Conservation (phyloP, 1,284 basidiomycete species). For the Cerioporus squamosus region DNA sequence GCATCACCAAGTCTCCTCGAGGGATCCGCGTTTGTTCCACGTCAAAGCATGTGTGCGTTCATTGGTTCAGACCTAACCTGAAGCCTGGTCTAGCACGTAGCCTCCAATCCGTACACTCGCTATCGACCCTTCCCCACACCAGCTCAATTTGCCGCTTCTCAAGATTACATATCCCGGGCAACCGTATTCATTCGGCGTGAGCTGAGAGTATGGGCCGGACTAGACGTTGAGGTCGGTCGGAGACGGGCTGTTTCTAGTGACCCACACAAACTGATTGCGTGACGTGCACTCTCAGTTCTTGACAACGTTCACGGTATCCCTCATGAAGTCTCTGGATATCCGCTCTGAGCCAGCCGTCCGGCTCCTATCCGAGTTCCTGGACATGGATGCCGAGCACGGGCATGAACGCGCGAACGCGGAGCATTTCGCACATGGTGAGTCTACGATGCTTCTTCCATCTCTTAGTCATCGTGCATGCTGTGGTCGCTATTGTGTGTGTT, state of each 20-base stretch:
- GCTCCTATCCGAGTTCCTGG: constrained; percentile 82
- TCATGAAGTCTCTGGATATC: constrained; percentile 88
- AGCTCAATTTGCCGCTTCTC: constrained; percentile 74
- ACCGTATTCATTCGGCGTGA: constrained; percentile 84
- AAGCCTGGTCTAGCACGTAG: constrained; percentile 67
- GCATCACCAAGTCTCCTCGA: background rate
- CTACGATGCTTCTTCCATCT: constrained; percentile 14
- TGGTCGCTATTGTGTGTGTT: background rate
- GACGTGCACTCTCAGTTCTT: constrained; percentile 53
- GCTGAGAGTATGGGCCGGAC: constrained; percentile 78
- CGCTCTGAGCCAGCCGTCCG: constrained; percentile 85
- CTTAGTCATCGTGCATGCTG: background rate
- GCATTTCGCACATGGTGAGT: constrained; percentile 86
- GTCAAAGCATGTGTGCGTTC: constrained; percentile 7
- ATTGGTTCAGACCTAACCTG: constrained; percentile 13
- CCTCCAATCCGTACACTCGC: constrained; percentile 81
- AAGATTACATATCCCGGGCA: constrained; percentile 73
- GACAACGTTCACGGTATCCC: constrained; percentile 78
- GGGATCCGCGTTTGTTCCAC: background rate
- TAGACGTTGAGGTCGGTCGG: constrained; percentile 79
- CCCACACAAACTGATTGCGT: background rate
- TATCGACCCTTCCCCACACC: constrained; percentile 85
- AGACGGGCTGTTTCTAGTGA: background rate
- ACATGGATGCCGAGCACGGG: constrained; percentile 59
- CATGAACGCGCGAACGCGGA: constrained; percentile 74